A percentile compares a stretch with the other conserved stretches of the same genome.
Conservation (phyloP, 345 rosid genomes). For the Citrus medica region DNA sequence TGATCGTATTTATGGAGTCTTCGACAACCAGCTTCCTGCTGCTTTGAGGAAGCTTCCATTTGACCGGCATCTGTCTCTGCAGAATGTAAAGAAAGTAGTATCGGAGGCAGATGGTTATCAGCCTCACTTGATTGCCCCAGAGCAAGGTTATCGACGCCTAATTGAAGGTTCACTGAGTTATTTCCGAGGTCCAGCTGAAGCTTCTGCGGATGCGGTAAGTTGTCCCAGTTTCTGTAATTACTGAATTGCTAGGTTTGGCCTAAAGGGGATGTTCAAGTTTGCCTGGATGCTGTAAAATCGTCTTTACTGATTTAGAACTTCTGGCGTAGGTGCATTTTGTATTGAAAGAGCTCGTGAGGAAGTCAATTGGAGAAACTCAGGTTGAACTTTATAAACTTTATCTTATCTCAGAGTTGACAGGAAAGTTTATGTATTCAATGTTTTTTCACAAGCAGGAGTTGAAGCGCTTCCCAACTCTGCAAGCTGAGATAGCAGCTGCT, state of each 20-base stretch:
- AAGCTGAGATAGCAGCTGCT: conserved; percentile 74
- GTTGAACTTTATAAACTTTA: conserved; percentile 25
- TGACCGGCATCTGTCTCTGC: conserved; percentile 79
- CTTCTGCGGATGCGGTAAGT: conserved; percentile 86
- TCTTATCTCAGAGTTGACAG: background rate
- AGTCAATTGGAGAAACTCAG: conserved; percentile 72
- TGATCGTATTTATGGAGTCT: conserved; percentile 79
- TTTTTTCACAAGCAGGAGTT: conserved; percentile 48
- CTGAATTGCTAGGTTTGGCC: background rate
- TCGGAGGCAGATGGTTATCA: conserved; percentile 91
- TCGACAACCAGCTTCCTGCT: conserved; percentile 87
- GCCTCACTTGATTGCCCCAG: conserved; percentile 87
- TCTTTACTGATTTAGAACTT: background rate
- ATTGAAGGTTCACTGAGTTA: conserved; percentile 62
- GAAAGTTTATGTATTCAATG: background rate
- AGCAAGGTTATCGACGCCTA: conserved; percentile 77
- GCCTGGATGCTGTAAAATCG: too few relatives aligned
- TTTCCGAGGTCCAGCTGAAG: conserved; percentile 89
- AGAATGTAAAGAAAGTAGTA: conserved; percentile 69
- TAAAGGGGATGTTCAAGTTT: background rate
- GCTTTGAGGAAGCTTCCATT: conserved; percentile 86
- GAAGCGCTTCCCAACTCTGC: conserved; percentile 72
- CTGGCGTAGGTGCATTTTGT: conserved; percentile 65
- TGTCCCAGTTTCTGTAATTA: conserved; percentile 2
- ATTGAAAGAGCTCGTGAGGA: conserved; percentile 76